Base-by-base conservation (phyloP, 805 yeast species). In the Candida namnaoensis region DNA sequence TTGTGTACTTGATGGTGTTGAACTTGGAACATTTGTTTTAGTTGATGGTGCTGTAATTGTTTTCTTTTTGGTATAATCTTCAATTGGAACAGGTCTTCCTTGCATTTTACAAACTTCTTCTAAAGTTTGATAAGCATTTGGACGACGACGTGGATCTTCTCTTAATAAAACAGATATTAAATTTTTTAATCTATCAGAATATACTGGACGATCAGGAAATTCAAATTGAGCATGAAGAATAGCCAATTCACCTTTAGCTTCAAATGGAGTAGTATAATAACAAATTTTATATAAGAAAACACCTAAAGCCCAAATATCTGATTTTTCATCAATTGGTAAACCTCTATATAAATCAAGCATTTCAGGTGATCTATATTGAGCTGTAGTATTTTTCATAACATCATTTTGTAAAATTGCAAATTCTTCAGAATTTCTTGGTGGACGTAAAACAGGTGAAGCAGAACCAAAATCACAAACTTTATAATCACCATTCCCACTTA, bases 231-330 rank as follows among this genome's bases (percentile, higher is more conserved):
- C 78, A 45, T 74, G 70, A 39, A 82, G 53, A 26, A 85, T 84
- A 37, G 82, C 82, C 34, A 64, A 55, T 49, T 84, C 90, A 23
- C 80, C 81, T 14, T 69, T 69, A 37, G 66, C 65, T 58, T 85
- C 95, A 55, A 85, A 85, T 0, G 95, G 95, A 0, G 95, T 85
- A 1, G 86, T 84, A 52, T 82, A 85, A 58, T 82, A 85, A 54
- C 93, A 82, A 38, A 85, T 56, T 56, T 85, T 85, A 65, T 84
- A 85, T 32, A 85, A 59, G 47, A 84, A 81, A 26, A 84, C 76
- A 11, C 95, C 95, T 32, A 85, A 57, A 0, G 95, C 95, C 95
- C 95, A 85, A 23, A 85, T 74, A 57, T 85, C 95, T 40, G 87
- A 76, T 58, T 85, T 85, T 56, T 85, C 93, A 60, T 84, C 85